phyloP scores from a whole-genome alignment of 2,329 filamentous ascomycete genomes.

The Hymenoscyphus occultus region DNA sequence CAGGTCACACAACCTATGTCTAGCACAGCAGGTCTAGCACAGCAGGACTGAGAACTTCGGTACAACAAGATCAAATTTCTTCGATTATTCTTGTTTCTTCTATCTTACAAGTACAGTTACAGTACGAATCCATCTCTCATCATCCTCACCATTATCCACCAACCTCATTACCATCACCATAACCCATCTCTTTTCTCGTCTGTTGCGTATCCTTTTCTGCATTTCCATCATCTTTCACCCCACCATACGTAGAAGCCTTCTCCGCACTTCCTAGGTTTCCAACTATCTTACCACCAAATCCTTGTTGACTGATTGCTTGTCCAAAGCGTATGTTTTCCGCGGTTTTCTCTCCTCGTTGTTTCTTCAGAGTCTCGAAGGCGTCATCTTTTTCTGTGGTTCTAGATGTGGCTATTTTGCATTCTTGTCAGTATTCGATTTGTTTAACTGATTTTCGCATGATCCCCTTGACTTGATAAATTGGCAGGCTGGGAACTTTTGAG shows the following conservation, averaged over 20 bases:
- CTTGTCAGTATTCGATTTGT: neutral
- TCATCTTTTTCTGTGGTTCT: neutral
- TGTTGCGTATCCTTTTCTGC: slow-evolving; percentile 37
- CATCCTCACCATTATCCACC: slow-evolving; percentile 43
- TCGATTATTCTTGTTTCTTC: too few species aligned
- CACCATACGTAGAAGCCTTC: slow-evolving; percentile 29
- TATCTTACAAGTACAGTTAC: too few species aligned
- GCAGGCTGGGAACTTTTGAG: too few species aligned
- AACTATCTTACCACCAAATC: slow-evolving; percentile 52
- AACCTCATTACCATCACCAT: slow-evolving; percentile 52
- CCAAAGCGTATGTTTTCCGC: slow-evolving; percentile 54
- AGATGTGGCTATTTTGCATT: neutral
- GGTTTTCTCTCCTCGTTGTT: slow-evolving; percentile 42
- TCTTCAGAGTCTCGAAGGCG: neutral
- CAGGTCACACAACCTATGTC: neutral
- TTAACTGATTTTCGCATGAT: neutral
- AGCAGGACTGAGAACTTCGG: too few species aligned
- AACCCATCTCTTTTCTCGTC: slow-evolving; percentile 50
- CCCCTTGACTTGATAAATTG: neutral
- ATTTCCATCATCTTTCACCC: neutral
- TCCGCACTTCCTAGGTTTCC: slow-evolving; percentile 36
- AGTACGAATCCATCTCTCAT: too few species aligned
- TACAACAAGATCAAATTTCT: too few species aligned
- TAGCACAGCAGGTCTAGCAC: neutral
- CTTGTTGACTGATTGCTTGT: slow-evolving; percentile 53